Base-by-base conservation (phyloP, 1,139 yeast species). In the Magnusiomyces suaveolens region DNA sequence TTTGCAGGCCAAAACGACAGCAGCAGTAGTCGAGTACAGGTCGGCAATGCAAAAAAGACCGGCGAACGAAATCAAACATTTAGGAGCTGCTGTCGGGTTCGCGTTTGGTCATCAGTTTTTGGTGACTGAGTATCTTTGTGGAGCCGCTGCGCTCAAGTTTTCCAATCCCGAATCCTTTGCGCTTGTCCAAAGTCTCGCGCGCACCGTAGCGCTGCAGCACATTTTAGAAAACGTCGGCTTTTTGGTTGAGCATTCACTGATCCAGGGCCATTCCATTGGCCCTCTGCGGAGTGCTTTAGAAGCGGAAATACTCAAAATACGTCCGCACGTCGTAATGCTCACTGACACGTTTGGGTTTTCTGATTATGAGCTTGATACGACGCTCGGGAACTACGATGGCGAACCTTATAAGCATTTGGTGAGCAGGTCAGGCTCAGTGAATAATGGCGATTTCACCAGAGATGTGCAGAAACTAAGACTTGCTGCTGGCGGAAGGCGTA, bases 181-280 rank as follows among this genome's bases (percentile, higher is more conserved):
- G 18, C 84, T 83, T 70, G 74, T 82, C 65, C 83, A 83, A 62
- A 77, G 76, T 46, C 75, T 83, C 36, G 69, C 82, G 46, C 68
- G 74, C 4, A 71, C 81, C 16, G 18, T 33, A 12, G 26, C 50
- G 4, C 25, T 32, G 10, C 23, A 32, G 16, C 18, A 23, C 12
- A 36, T 47, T 18, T 14, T 20, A 3, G 43, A 47, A n/a, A 47
- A 33, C 25, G 26, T 47, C n/a, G 26, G 36, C n/a, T 18, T 43
- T 12, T 36, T 47, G 21, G 72, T 72, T 20, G 72, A 75, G 53
- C 73, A 80, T 59, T 72, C 78, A 36, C 68, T 70, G 56, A 69
- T 78, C 60, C 78, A 78, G 62, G 68, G 66, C 56, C 70, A 79
- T 58, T 47, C 50, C 2, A 47, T 47, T 14, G 29, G 50, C 3